phyloP scores from a whole-genome alignment of 1,139 yeast species.

The Geotrichum bryndzae region DNA sequence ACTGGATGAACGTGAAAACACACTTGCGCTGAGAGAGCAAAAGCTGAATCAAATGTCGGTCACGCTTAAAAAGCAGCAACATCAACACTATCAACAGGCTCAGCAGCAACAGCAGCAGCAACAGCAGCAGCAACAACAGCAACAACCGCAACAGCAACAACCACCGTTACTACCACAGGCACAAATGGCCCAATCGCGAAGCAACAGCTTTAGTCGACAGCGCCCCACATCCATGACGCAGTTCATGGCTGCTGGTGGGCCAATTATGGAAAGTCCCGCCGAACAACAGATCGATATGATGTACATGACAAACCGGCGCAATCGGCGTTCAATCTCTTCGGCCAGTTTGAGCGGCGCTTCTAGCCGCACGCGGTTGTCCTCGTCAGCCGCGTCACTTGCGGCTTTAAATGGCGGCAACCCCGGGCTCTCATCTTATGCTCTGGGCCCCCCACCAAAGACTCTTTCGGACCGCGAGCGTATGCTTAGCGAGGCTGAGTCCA shows the following conservation, averaged over 20 bases:
- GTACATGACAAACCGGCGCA: conserved; percentile 7
- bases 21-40: conserved; percentile 7
- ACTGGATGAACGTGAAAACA: conserved; percentile 8
- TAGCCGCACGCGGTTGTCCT: not conserved
- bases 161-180: not conserved
- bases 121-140: not conserved
- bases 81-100: not conserved
- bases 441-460: not conserved
- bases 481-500: not conserved
- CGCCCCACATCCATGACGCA: not conserved
- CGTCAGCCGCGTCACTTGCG: not conserved
- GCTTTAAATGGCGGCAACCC: not conserved
- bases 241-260: not conserved
- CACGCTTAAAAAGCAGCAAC: not conserved
- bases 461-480: not conserved
- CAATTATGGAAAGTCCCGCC: not conserved
- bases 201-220: not conserved
- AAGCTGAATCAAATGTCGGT: conserved; percentile 11
- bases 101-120: not conserved
- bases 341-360: not conserved
- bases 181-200: not conserved
- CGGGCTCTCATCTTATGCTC: not conserved
- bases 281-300: conserved; percentile 9
- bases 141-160: not conserved
- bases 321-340: conserved; percentile 2